These are phyloP conservation scores for Wickerhamiella domercqiae DNA, from an alignment of 805 yeast genomes.

Conservation along the genomic window DNA sequence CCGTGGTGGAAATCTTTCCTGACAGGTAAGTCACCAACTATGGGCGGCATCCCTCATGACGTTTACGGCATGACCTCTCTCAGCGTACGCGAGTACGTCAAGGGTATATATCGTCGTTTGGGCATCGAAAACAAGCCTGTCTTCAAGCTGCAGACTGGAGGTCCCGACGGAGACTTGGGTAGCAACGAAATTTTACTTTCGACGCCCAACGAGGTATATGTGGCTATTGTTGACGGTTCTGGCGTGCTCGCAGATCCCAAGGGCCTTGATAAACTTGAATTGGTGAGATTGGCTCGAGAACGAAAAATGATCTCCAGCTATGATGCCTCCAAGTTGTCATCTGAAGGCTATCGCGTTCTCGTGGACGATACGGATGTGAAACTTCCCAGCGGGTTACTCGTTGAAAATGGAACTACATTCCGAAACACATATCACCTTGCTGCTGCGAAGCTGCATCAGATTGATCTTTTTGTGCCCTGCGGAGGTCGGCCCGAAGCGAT, in stretches of 20 bases:
- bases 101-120: constrained; percentile 70
- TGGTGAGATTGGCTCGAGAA: constrained; percentile 57
- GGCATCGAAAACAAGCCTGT: constrained; percentile 42
- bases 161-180: constrained; percentile 97
- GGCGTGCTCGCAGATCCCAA: constrained; percentile 88
- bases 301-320: constrained; percentile 62
- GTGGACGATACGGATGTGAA: constrained; percentile 70
- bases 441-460: constrained; percentile 44
- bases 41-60: constrained; percentile 98
- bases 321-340: constrained; percentile 50
- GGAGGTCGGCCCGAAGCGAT: constrained; percentile 98
- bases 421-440: constrained; percentile 81
- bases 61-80: constrained; percentile 95
- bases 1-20: constrained; percentile 98
- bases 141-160: constrained; percentile 89
- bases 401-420: constrained; percentile 75
- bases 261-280: constrained; percentile 71
- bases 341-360: constrained; percentile 64
- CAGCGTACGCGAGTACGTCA: constrained; percentile 83
- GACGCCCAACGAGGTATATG: constrained; percentile 50
- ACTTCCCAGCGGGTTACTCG: constrained; percentile 60
- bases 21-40: constrained; percentile 80
- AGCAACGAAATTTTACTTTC: constrained; percentile 87
- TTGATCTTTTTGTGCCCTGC: constrained; percentile 89
- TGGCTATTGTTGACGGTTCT: constrained; percentile 86